Conservation (phyloP, 768 basidiomycete species). For the Psilocybe cyanescens region DNA sequence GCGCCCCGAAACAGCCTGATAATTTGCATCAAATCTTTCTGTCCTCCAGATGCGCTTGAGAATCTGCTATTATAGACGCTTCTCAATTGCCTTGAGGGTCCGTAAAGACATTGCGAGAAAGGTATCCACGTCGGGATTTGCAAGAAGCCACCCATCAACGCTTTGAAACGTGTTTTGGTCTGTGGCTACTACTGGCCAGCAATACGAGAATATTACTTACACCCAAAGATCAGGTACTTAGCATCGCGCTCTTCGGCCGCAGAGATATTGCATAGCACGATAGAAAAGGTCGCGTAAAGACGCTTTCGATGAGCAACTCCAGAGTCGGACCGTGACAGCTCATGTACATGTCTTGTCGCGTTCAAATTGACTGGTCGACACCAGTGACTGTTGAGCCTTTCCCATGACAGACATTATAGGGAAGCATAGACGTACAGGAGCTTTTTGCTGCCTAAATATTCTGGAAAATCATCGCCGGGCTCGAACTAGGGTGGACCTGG, state of each 20-base stretch:
- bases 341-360: not conserved
- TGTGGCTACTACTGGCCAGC: too few species aligned
- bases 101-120: constrained; percentile 22
- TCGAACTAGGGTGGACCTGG: not conserved
- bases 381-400: not conserved
- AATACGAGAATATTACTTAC: too few species aligned
- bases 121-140: constrained; percentile 30
- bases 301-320: not conserved
- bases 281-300: not conserved
- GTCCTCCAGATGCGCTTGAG: constrained; percentile 23
- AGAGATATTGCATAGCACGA: not conserved
- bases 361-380: not conserved
- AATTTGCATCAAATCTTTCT: constrained; percentile 7
- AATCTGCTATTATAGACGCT: constrained; percentile 29
- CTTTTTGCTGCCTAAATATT: not conserved
- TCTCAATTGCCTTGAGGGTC: constrained; percentile 21
- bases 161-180: not conserved
- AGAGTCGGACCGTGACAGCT: not conserved
- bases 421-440: not conserved
- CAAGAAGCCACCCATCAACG: constrained; percentile 24
- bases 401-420: not conserved
- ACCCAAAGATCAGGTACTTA: not conserved
- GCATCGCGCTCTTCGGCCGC: not conserved
- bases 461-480: not conserved
- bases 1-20: constrained; percentile 15